phyloP scores from a whole-genome alignment of 2,329 filamentous ascomycete species.

The Myriosclerotinia curreyana region DNA sequence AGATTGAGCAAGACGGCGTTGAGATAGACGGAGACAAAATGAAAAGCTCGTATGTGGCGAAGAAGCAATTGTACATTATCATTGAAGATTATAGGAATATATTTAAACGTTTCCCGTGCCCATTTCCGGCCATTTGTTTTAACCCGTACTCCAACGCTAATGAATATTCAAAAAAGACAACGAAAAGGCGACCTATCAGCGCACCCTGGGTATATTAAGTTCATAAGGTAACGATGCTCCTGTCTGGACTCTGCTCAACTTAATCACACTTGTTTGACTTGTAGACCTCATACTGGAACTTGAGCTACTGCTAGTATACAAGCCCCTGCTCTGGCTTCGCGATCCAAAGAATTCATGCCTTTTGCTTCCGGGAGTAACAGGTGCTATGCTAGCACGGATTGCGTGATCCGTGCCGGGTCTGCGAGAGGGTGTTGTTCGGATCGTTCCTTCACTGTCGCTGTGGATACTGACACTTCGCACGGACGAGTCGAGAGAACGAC shows the following conservation, averaged over 20 bases:
- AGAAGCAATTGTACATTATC: conserved; percentile 21
- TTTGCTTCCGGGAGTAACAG: conserved; percentile 33
- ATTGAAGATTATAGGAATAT: conserved; percentile 20
- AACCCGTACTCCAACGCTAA: conserved; percentile 35
- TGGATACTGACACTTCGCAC: conserved; percentile 27
- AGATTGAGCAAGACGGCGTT: background rate
- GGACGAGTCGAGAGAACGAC: conserved; percentile 33
- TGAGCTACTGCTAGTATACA: conserved; percentile 29
- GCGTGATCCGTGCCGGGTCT: conserved; percentile 24
- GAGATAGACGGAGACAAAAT: background rate
- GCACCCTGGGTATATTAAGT: conserved; percentile 29
- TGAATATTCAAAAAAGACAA: conserved; percentile 20
- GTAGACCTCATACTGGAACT: conserved; percentile 32
- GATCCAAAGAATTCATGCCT: conserved; percentile 27
- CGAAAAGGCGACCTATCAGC: conserved; percentile 21
- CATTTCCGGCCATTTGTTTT: background rate
- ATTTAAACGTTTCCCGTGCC: conserved; percentile 15
- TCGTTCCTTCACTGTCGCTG: conserved; percentile 36
- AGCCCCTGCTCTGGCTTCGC: conserved; percentile 31
- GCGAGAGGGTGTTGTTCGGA: conserved; percentile 34
- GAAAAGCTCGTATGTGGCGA: background rate
- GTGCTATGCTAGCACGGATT: conserved; percentile 31
- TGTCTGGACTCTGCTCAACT: conserved; percentile 32
- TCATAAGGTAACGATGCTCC: conserved; percentile 34
- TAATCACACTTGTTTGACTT: conserved; percentile 37